Conservation (phyloP, 345 rosid species). For the Odontarrhena argentea region DNA sequence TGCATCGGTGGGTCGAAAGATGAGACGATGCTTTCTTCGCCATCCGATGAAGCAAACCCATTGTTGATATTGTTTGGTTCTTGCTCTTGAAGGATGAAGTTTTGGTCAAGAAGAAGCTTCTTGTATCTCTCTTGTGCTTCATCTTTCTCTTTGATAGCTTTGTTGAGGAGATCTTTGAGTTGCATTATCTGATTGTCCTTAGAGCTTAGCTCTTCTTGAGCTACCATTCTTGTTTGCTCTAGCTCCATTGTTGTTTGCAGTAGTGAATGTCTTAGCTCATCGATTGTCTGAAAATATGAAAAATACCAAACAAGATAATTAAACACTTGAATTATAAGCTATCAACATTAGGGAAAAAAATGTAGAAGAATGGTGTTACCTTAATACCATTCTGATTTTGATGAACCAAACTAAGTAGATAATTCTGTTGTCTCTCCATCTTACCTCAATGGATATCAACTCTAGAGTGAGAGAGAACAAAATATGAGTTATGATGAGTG, state of each 20-base stretch:
- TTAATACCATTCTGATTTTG: constrained; percentile 58
- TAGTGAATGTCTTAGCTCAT: constrained; percentile 71
- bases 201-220: constrained; percentile 69
- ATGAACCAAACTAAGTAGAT: constrained; percentile 59
- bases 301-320: background rate
- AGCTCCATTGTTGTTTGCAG: constrained; percentile 71
- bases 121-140: constrained; percentile 68
- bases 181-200: constrained; percentile 68
- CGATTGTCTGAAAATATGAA: constrained; percentile 53
- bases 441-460: constrained; percentile 13
- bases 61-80: constrained; percentile 48
- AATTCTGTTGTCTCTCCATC: constrained; percentile 68
- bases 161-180: constrained; percentile 58
- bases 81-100: constrained; percentile 50
- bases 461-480: constrained; percentile 34
- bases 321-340: background rate
- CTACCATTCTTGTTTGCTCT: constrained; percentile 68
- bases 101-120: constrained; percentile 57
- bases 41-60: constrained; percentile 82
- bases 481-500: constrained; percentile 39
- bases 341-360: background rate
- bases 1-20: constrained; percentile 54
- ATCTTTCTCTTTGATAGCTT: constrained; percentile 65
- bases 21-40: constrained; percentile 94
- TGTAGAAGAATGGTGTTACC: constrained; percentile 25